These are phyloP conservation scores for Pseudohalonectria lignicola DNA, from an alignment of 2,329 filamentous ascomycete genomes.

Conservation along the genomic window DNA sequence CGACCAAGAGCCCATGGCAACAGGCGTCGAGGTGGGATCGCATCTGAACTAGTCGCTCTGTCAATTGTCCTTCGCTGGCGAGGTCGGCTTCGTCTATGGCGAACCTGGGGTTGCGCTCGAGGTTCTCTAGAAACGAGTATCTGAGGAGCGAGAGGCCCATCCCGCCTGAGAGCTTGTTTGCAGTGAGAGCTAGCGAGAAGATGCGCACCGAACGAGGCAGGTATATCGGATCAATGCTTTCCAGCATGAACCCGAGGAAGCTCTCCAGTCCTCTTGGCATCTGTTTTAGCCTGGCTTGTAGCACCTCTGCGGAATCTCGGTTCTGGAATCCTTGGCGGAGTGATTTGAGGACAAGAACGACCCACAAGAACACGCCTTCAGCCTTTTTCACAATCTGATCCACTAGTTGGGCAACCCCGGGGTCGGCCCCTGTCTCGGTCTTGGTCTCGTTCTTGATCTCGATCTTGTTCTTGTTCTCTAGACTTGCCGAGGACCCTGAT, in stretches of 20 bases:
- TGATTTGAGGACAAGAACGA: neutral
- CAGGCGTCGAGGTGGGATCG: neutral
- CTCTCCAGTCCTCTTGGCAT: neutral
- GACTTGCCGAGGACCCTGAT: too few species aligned
- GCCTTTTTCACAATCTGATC: neutral
- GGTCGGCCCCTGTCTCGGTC: too few species aligned
- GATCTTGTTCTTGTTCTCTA: neutral
- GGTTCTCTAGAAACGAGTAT: neutral
- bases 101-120: neutral
- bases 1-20: neutral
- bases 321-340: neutral
- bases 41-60: neutral
- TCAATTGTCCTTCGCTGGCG: neutral
- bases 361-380: conserved; percentile 2
- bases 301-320: neutral
- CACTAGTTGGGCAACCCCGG: neutral
- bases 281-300: neutral
- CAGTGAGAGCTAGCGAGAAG: neutral
- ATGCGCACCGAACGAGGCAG: neutral
- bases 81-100: neutral
- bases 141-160: neutral
- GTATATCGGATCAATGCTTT: neutral
- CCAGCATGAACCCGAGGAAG: neutral
- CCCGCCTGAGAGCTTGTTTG: neutral
- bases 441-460: too few species aligned